phyloP scores from a whole-genome alignment of 345 rosid species.

The Linum tenue region DNA sequence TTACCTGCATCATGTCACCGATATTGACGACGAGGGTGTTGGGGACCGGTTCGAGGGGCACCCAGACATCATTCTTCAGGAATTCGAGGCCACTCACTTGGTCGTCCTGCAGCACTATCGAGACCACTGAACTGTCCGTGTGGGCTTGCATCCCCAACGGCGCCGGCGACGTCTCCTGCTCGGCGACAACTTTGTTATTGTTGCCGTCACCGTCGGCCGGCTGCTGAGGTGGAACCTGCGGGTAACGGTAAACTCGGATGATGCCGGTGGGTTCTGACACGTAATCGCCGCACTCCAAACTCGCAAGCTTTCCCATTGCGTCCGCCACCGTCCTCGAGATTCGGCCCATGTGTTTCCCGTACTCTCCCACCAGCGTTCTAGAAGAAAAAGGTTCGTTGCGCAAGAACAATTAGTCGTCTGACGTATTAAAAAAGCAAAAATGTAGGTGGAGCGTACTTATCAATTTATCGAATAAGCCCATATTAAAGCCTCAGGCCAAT shows the following conservation, averaged over 20 bases:
- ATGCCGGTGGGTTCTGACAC: slow-evolving; percentile 48
- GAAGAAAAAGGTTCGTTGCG: neutral
- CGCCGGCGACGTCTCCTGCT: neutral
- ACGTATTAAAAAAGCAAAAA: slow-evolving; percentile 1
- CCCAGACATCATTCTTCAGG: slow-evolving; percentile 49
- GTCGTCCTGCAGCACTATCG: slow-evolving; percentile 46
- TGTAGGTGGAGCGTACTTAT: slow-evolving; percentile 6
- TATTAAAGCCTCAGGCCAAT: slow-evolving; percentile 2
- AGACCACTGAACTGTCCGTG: slow-evolving; percentile 71
- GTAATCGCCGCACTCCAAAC: slow-evolving; percentile 27
- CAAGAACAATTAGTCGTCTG: neutral
- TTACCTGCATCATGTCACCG: slow-evolving; percentile 90
- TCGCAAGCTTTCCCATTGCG: slow-evolving; percentile 37
- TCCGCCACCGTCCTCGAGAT: slow-evolving; percentile 38
- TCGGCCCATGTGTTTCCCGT: slow-evolving; percentile 51
- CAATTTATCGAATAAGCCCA: slow-evolving; percentile 8
- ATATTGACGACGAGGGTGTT: slow-evolving; percentile 49
- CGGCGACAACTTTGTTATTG: neutral
- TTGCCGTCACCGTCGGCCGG: too few relatives aligned
- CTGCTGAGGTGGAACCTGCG: slow-evolving; percentile 8
- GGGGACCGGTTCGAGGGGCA: slow-evolving; percentile 37
- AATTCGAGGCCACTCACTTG: slow-evolving; percentile 61
- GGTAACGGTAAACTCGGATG: slow-evolving; percentile 60
- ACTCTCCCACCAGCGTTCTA: slow-evolving; percentile 55
- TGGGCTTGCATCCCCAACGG: slow-evolving; percentile 53